Conservation (phyloP, 371 early-diverging fungal species). For the Apophysomyces variabilis region DNA sequence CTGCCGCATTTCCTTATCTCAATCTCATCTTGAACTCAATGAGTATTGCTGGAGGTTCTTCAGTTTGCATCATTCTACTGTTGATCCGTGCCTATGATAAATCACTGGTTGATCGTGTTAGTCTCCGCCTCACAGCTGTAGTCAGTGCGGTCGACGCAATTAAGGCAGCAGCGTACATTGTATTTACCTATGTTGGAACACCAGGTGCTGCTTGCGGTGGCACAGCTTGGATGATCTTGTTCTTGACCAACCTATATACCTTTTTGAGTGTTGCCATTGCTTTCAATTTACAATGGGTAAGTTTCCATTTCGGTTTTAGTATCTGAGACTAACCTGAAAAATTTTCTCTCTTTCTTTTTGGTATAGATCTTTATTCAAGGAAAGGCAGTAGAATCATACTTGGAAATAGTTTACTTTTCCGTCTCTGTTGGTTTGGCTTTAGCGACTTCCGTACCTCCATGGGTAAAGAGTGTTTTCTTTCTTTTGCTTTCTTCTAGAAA, state of each 20-base stretch:
- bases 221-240: constrained; percentile 20
- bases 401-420: constrained; percentile 15
- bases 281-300: constrained; percentile 25
- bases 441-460: constrained; percentile 18
- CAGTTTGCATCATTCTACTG: constrained; percentile 14
- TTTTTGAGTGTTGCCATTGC: constrained; percentile 23
- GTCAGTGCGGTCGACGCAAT: constrained; percentile 21
- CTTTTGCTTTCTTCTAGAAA: no score
- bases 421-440: constrained; percentile 13
- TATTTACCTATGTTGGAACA: constrained; percentile 21
- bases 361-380: constrained; percentile 19
- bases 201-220: constrained; percentile 20
- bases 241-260: constrained; percentile 21
- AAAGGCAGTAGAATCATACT: constrained; percentile 2
- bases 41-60: constrained; percentile 14
- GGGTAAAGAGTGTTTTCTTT: constrained; percentile 12
- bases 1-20: constrained; percentile 10
- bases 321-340: not conserved
- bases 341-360: not conserved
- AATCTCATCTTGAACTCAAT: constrained; percentile 15
- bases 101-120: constrained; percentile 19
- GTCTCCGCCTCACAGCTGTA: constrained; percentile 20
- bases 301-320: constrained; percentile 7
- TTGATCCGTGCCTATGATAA: constrained; percentile 19
- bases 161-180: constrained; percentile 21